Evolutionary conservation across 345 rosid genomes (phyloP).

Genomic region (Boechera retrofracta): DNA sequence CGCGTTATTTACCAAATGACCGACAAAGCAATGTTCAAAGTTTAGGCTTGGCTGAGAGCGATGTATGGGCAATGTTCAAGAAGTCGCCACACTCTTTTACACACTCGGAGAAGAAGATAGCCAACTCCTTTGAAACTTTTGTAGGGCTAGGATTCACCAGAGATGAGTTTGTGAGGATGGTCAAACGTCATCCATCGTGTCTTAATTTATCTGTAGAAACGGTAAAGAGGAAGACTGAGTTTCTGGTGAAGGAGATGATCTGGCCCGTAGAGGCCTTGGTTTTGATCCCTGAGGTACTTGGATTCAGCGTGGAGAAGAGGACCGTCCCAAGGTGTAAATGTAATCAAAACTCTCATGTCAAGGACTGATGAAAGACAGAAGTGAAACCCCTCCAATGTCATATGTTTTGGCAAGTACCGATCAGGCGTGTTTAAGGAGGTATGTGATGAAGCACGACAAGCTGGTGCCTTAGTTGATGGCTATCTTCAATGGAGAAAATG

Average conservation of each 20-base stretch:
- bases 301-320: too few relatives aligned
- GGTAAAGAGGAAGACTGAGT: too few relatives aligned
- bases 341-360: too few relatives aligned
- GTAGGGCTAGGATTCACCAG: slow-evolving; percentile 26
- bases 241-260: slow-evolving; percentile 25
- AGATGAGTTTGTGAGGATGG: slow-evolving; percentile 36
- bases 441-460: background rate
- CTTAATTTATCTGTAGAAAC: background rate
- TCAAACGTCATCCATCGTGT: background rate
- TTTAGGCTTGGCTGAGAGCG: slow-evolving; percentile 43
- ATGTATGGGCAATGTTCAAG: slow-evolving; percentile 29
- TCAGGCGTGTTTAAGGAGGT: too few relatives aligned
- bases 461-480: slow-evolving; percentile 9
- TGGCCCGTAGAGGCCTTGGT: slow-evolving; percentile 31
- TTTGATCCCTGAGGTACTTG: slow-evolving; percentile 17
- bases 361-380: background rate
- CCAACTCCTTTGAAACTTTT: slow-evolving; percentile 29
- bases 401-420: background rate
- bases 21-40: slow-evolving; percentile 1
- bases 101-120: slow-evolving; percentile 39
- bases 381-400: too few relatives aligned
- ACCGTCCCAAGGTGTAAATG: too few relatives aligned
- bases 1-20: background rate
- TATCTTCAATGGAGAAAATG: background rate
- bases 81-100: slow-evolving; percentile 35